Evolutionary conservation across 768 basidiomycete genomes (phyloP).

Genomic region (Suillus plorans): DNA sequence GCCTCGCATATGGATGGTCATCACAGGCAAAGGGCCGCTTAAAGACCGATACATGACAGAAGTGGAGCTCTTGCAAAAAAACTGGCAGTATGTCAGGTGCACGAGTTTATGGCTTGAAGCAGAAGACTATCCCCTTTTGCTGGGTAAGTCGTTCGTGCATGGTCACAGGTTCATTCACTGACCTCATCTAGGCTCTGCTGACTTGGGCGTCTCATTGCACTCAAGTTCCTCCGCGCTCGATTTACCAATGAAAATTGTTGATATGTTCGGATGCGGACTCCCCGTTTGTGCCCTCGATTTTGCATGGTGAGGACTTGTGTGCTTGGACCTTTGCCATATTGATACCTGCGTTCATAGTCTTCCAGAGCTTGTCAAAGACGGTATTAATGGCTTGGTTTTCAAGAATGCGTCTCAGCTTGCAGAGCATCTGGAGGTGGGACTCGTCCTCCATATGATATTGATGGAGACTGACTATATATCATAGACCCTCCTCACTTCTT

Average conservation of each 20-base stretch:
- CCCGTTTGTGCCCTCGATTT: constrained; percentile 92
- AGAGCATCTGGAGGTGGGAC: constrained; percentile 55
- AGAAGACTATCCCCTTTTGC: constrained; percentile 83
- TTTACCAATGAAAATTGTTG: constrained; percentile 98
- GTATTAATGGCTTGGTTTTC: constrained; percentile 84
- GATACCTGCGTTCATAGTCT: constrained; percentile 48
- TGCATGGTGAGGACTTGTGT: constrained; percentile 57
- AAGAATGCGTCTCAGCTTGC: constrained; percentile 65
- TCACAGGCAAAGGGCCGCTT: constrained; percentile 90
- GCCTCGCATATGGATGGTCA: constrained; percentile 77
- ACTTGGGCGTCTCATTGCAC: constrained; percentile 90
- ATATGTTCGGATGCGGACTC: constrained; percentile 97
- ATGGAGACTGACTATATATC: constrained; percentile 3
- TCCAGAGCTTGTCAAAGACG: constrained; percentile 81
- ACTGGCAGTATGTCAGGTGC: constrained; percentile 78
- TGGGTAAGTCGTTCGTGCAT: constrained; percentile 51
- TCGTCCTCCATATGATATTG: background rate
- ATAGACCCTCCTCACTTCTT: constrained; percentile 58
- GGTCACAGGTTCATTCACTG: background rate
- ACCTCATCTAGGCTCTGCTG: constrained; percentile 68
- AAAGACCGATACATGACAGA: constrained; percentile 70
- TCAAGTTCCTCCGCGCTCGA: constrained; percentile 88
- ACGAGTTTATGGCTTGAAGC: constrained; percentile 86
- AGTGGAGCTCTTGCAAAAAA: constrained; percentile 53
- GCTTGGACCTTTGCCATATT: constrained; percentile 4